phyloP scores from a whole-genome alignment of 108 stramenopile species.

The Pseudonitzschia multiseries region DNA sequence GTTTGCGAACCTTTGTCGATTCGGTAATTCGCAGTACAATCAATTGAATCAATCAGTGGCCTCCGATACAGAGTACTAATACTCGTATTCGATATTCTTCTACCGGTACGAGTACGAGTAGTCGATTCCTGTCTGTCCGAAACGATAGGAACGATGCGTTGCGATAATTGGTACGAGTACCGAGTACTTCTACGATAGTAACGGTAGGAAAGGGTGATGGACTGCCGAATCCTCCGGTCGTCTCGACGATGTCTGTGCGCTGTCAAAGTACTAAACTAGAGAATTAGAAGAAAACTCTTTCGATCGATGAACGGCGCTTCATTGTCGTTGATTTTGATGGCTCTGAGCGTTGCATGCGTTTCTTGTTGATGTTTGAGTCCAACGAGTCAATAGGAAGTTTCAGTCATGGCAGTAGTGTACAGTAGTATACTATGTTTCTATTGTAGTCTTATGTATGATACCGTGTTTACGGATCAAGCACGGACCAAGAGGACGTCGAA shows the following conservation, averaged over 20 bases:
- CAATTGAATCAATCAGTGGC: not conserved
- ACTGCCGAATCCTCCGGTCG: not conserved
- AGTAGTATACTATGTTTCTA: too few relatives aligned
- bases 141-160: not conserved
- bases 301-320: not conserved
- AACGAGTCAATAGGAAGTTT: not conserved
- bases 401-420: too few relatives aligned
- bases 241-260: not conserved
- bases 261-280: not conserved
- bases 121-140: too few relatives aligned
- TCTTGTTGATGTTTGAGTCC: not conserved
- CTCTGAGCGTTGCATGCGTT: not conserved
- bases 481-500: too few relatives aligned
- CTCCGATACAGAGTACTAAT: too few relatives aligned
- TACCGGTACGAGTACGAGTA: not conserved
- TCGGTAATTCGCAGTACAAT: not conserved
- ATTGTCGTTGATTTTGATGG: slow-evolving; percentile 2
- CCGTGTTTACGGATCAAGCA: too few relatives aligned
- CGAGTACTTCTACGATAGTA: too few relatives aligned
- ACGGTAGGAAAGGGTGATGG: too few relatives aligned
- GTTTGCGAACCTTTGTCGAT: not conserved
- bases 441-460: too few relatives aligned
- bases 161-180: not conserved
- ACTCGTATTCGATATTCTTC: not conserved
- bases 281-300: not conserved